Percentiles rank a stretch among this genome's conserved stretches.
These are phyloP conservation scores for Collariella sp. DNA, from an alignment of 495 filamentous ascomycete species.

Conservation along the genomic window DNA sequence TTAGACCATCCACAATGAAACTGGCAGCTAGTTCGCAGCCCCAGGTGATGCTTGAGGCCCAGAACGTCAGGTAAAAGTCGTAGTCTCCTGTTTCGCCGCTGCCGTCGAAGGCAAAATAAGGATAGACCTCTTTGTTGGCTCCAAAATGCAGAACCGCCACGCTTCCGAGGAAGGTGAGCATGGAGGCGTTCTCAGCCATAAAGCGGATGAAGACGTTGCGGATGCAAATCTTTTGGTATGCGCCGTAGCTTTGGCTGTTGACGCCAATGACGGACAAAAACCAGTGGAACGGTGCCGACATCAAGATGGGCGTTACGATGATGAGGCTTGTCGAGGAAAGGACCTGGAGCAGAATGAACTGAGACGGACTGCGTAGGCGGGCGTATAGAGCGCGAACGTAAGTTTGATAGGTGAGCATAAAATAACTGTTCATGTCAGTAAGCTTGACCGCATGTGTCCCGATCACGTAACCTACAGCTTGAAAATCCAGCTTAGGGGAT, in stretches of 20 bases:
- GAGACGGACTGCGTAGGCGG: slow-evolving; percentile 48
- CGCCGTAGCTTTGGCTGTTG: slow-evolving; percentile 45
- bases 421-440: slow-evolving; percentile 41
- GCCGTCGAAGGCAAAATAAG: slow-evolving; percentile 49
- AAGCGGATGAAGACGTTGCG: slow-evolving; percentile 55
- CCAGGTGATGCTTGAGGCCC: slow-evolving; percentile 51
- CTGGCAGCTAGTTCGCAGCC: slow-evolving; percentile 51
- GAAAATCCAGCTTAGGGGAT: slow-evolving; percentile 55
- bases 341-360: slow-evolving; percentile 52
- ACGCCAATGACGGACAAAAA: slow-evolving; percentile 39
- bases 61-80: slow-evolving; percentile 50
- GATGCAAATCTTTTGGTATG: slow-evolving; percentile 52
- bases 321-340: slow-evolving; percentile 50
- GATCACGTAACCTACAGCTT: slow-evolving; percentile 43
- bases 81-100: slow-evolving; percentile 36
- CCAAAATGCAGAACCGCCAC: slow-evolving; percentile 55
- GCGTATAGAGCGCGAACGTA: slow-evolving; percentile 63
- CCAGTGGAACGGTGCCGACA: slow-evolving; percentile 49
- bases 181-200: slow-evolving; percentile 54
- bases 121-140: slow-evolving; percentile 51
- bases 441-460: background rate
- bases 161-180: slow-evolving; percentile 54
- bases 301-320: slow-evolving; percentile 50
- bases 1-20: slow-evolving; percentile 47
- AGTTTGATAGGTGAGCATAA: slow-evolving; percentile 57